A percentile compares a stretch with the other conserved stretches of the same genome.
Evolutionary conservation across 805 yeast species (phyloP).

Genomic region (Alloascoidea africana): DNA sequence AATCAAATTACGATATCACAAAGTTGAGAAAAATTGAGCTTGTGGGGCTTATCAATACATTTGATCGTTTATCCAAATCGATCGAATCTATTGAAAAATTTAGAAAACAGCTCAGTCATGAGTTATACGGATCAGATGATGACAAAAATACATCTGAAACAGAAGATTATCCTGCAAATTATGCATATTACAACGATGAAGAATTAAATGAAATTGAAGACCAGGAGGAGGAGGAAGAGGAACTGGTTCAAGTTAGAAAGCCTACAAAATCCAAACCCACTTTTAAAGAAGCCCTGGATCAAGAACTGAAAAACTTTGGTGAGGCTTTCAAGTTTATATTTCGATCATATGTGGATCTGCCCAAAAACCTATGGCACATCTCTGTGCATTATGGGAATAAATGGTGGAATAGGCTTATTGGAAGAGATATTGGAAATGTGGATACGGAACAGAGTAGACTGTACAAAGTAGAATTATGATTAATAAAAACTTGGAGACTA

Average conservation of each 20-base stretch:
- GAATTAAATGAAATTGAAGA: slow-evolving; percentile 3
- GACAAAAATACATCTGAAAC: slow-evolving; percentile 6
- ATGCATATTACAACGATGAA: slow-evolving; percentile 13
- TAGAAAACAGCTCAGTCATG: slow-evolving; percentile 12
- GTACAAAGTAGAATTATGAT: too few relatives aligned
- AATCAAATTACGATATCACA: slow-evolving; percentile 29
- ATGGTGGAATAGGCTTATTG: slow-evolving; percentile 67
- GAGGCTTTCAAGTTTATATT: slow-evolving; percentile 52
- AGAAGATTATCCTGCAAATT: slow-evolving; percentile 6
- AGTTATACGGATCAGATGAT: not conserved
- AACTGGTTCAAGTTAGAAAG: slow-evolving; percentile 8
- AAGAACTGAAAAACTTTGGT: slow-evolving; percentile 35
- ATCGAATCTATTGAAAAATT: slow-evolving; percentile 62
- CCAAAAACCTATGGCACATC: slow-evolving; percentile 40
- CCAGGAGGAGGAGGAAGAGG: slow-evolving; percentile 5
- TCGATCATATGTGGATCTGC: slow-evolving; percentile 54
- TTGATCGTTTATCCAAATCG: slow-evolving; percentile 82
- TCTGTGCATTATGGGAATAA: slow-evolving; percentile 31
- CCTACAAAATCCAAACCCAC: slow-evolving; percentile 1
- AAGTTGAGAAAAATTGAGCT: slow-evolving; percentile 65
- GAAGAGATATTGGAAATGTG: too few relatives aligned
- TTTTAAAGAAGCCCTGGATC: slow-evolving; percentile 27
- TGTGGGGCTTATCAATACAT: slow-evolving; percentile 83
- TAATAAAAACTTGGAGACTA: too few relatives aligned
- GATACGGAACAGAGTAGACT: too few relatives aligned